A percentile compares a stretch with the other conserved stretches of the same genome.
These are phyloP conservation scores for Serendipita vermifera DNA, from an alignment of 768 basidiomycete species.

Conservation along the genomic window DNA sequence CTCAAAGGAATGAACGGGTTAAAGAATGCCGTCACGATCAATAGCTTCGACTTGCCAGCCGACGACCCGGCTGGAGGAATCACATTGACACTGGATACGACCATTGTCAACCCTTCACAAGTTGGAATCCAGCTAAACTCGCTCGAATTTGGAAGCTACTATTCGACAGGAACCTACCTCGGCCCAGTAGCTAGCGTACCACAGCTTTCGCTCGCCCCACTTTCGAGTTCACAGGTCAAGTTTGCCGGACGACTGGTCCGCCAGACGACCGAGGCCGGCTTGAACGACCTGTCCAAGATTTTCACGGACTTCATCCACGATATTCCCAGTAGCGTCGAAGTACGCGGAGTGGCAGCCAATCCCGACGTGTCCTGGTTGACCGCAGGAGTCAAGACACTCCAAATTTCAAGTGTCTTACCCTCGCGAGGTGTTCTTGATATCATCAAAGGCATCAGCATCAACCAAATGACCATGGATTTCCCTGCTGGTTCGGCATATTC, in stretches of 20 bases:
- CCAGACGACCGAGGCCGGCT: slow-evolving; percentile 38
- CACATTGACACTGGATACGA: slow-evolving; percentile 49
- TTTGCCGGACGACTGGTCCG: slow-evolving; percentile 53
- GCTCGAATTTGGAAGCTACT: slow-evolving; percentile 48
- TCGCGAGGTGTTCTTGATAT: slow-evolving; percentile 47
- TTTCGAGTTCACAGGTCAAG: slow-evolving; percentile 37
- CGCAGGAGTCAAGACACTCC: slow-evolving; percentile 50
- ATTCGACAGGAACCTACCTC: slow-evolving; percentile 32
- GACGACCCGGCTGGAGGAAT: slow-evolving; percentile 64
- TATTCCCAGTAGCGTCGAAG: slow-evolving; percentile 42
- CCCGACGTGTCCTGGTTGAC: slow-evolving; percentile 57
- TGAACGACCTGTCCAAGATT: slow-evolving; percentile 45
- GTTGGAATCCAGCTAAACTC: slow-evolving; percentile 53
- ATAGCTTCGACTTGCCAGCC: slow-evolving; percentile 54
- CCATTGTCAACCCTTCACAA: slow-evolving; percentile 54
- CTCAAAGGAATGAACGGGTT: slow-evolving; percentile 61
- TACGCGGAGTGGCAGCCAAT: slow-evolving; percentile 47
- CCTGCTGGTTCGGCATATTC: slow-evolving; percentile 41
- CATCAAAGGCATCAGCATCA: slow-evolving; percentile 50
- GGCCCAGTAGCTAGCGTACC: slow-evolving; percentile 42
- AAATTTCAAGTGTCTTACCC: slow-evolving; percentile 46
- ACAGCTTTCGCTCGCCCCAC: slow-evolving; percentile 42
- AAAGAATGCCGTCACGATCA: slow-evolving; percentile 46
- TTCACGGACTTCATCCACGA: slow-evolving; percentile 67
- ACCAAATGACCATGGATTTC: slow-evolving; percentile 47